Evolutionary conservation across 495 filamentous ascomycete species (phyloP).

Genomic region (Neurospora hispaniola): DNA sequence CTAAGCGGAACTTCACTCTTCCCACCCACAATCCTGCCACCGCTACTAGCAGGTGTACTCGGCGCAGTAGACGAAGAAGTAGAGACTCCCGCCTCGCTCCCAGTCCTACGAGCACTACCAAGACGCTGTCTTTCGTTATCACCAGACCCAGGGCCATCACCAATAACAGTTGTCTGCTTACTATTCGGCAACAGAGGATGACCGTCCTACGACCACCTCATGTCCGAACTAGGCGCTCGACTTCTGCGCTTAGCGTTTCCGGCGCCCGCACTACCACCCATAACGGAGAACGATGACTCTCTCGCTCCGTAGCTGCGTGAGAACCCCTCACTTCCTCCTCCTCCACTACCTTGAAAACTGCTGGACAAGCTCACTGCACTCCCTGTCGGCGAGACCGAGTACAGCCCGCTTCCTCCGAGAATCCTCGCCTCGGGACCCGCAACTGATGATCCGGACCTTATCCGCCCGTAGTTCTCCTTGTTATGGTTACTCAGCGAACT

Average conservation of each 20-base stretch:
- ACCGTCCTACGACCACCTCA: conserved; percentile 22
- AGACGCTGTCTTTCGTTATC: background rate
- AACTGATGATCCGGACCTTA: conserved; percentile 11
- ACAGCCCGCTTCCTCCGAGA: background rate
- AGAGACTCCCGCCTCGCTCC: background rate
- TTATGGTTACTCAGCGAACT: conserved; percentile 13
- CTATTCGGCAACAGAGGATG: background rate
- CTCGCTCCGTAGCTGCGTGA: background rate
- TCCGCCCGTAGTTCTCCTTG: conserved; percentile 18
- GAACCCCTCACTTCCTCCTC: background rate
- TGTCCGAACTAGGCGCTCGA: conserved; percentile 21
- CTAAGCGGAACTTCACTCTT: background rate
- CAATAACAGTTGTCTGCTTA: background rate
- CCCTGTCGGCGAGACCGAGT: conserved; percentile 12
- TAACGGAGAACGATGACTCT: background rate
- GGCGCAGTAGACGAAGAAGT: background rate
- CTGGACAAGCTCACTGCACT: conserved; percentile 1
- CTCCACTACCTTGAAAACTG: background rate
- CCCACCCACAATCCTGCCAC: background rate
- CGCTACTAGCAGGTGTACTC: background rate
- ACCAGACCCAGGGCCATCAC: background rate
- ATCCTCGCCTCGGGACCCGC: background rate
- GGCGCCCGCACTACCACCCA: conserved; percentile 6
- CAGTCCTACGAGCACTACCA: background rate
- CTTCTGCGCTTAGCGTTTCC: conserved; percentile 11